phyloP scores from a whole-genome alignment of 192 early-diverging fungal species.

The Coemansia sp. region DNA sequence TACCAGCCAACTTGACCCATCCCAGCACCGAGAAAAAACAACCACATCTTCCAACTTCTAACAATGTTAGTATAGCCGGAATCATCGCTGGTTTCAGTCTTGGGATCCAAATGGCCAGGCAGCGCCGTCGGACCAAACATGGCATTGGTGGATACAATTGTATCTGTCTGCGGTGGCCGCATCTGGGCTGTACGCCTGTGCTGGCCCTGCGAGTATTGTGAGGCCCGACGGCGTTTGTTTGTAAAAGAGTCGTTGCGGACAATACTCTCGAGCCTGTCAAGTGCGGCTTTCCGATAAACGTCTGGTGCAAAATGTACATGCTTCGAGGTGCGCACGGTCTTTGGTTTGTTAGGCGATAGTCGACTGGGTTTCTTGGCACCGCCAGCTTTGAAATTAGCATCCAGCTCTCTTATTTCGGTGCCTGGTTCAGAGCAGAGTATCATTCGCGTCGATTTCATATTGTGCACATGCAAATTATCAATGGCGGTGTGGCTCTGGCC shows the following conservation, averaged over 20 bases:
- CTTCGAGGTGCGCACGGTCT: conserved; percentile 7
- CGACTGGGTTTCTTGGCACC: neutral
- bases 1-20: conserved; percentile 50
- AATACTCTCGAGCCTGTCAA: conserved; percentile 29
- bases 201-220: neutral
- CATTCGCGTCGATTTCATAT: neutral
- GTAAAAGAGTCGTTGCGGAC: neutral
- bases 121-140: neutral
- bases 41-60: conserved; percentile 40
- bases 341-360: neutral
- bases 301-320: conserved; percentile 35
- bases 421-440: neutral
- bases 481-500: neutral
- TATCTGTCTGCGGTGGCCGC: too few species aligned
- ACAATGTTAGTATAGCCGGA: conserved; percentile 1
- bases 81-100: neutral
- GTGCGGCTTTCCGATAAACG: conserved; percentile 9
- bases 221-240: neutral
- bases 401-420: neutral
- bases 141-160: neutral
- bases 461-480: neutral
- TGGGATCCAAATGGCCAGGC: neutral
- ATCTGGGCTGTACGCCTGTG: neutral
- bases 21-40: conserved; percentile 39
- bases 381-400: neutral